Percentiles rank a stretch among this genome's conserved stretches.
Conservation (phyloP, 768 basidiomycete species). For the Mycena amicta region DNA sequence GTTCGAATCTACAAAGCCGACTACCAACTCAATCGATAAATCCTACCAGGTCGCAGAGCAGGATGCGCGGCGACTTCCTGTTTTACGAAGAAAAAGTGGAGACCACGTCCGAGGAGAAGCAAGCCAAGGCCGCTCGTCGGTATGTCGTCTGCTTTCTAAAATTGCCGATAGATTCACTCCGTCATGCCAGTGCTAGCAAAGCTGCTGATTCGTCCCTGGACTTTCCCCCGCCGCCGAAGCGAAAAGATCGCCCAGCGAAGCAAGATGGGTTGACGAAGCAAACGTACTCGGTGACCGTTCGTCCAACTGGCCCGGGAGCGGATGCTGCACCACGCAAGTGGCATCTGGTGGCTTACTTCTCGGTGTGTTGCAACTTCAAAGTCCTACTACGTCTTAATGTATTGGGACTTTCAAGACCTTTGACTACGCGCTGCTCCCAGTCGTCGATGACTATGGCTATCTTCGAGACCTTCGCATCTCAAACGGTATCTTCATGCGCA, state of each 20-base stretch:
- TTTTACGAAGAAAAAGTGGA: constrained; percentile 87
- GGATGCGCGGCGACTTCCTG: constrained; percentile 81
- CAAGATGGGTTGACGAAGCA: constrained; percentile 85
- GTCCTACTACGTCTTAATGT: neutral
- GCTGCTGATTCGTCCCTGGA: constrained; percentile 49
- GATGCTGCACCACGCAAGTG: constrained; percentile 63
- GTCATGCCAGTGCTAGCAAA: constrained; percentile 20
- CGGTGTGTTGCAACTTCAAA: constrained; percentile 25
- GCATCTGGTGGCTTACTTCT: constrained; percentile 41
- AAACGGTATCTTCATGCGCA: constrained; percentile 71
- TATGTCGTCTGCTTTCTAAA: constrained; percentile 31
- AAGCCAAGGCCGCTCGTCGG: constrained; percentile 80
- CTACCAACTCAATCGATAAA: neutral
- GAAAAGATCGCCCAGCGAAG: constrained; percentile 79
- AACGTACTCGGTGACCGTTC: constrained; percentile 78
- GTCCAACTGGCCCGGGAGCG: constrained; percentile 56
- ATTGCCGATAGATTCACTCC: neutral
- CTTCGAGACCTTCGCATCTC: constrained; percentile 69
- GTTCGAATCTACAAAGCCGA: constrained; percentile 5
- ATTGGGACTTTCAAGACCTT: constrained; percentile 46
- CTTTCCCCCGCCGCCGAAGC: constrained; percentile 61
- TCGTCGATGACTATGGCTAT: constrained; percentile 75
- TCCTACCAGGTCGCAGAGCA: constrained; percentile 14
- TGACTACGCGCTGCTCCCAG: constrained; percentile 71
- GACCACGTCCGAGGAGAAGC: constrained; percentile 76